Conservation (phyloP, 352 stramenopile species). For the Aphanomyces euteiches region DNA sequence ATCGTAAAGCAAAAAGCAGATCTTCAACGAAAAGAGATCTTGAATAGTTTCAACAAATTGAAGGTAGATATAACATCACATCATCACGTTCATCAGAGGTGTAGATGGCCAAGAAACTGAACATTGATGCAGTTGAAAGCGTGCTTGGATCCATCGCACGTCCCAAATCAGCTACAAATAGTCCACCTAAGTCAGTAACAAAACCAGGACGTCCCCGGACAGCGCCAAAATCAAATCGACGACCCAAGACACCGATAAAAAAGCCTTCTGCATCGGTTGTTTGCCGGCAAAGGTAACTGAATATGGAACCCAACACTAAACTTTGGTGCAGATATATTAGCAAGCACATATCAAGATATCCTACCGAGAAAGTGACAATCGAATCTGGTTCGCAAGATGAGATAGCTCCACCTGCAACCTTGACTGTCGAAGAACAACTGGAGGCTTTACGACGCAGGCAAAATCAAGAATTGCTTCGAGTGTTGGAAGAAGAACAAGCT, state of each 20-base stretch:
- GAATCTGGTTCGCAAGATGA: slow-evolving; percentile 10
- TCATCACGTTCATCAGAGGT: neutral
- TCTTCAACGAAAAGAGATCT: slow-evolving; percentile 64
- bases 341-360: slow-evolving; percentile 11
- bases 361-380: neutral
- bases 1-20: slow-evolving; percentile 59
- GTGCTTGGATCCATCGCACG: neutral
- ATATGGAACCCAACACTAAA: neutral
- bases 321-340: slow-evolving; percentile 10
- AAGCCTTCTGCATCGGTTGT: neutral
- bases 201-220: neutral
- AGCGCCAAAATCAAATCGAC: neutral
- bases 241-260: slow-evolving; percentile 6
- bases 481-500: slow-evolving; percentile 76
- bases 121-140: slow-evolving; percentile 33
- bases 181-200: neutral
- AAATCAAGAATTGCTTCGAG: slow-evolving; percentile 63
- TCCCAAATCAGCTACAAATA: neutral
- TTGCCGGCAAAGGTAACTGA: slow-evolving; percentile 1
- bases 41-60: slow-evolving; percentile 80
- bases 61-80: slow-evolving; percentile 32
- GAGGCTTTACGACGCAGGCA: slow-evolving; percentile 56
- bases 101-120: slow-evolving; percentile 63
- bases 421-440: slow-evolving; percentile 36
- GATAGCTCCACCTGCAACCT: slow-evolving; percentile 17